Evolutionary conservation across 2,329 filamentous ascomycete species (phyloP).

Genomic region (Fusarium subtropicale): DNA sequence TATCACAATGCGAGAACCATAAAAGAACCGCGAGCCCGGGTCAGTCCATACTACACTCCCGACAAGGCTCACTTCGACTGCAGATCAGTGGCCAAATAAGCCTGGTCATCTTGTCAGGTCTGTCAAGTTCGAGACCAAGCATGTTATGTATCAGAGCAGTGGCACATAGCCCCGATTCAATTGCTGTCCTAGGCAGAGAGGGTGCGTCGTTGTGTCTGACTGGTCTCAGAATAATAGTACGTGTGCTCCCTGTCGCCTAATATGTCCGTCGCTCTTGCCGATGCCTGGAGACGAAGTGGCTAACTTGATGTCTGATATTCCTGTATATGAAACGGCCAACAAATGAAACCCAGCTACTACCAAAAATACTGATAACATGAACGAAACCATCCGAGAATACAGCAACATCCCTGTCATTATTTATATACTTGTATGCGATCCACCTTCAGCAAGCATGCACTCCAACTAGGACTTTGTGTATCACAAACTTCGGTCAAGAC

Average conservation of each 20-base stretch:
- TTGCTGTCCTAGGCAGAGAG: constrained; percentile 9
- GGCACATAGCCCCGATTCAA: constrained; percentile 7
- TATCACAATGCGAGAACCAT: neutral
- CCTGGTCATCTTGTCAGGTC: constrained; percentile 24
- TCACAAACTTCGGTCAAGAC: constrained; percentile 17
- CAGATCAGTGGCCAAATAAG: constrained; percentile 9
- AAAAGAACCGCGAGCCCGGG: neutral
- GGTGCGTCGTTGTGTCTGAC: constrained; percentile 4
- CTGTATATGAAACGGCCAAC: constrained; percentile 5
- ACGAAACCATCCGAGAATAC: constrained; percentile 14
- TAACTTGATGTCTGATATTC: neutral
- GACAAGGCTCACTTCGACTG: constrained; percentile 4
- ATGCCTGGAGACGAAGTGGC: neutral
- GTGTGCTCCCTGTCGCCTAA: constrained; percentile 25
- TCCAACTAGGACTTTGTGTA: constrained; percentile 23
- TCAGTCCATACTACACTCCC: constrained; percentile 3
- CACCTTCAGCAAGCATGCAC: constrained; percentile 20
- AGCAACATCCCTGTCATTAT: constrained; percentile 10
- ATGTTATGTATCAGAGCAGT: neutral
- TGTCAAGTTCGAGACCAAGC: constrained; percentile 7
- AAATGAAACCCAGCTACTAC: constrained; percentile 3
- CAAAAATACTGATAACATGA: constrained; percentile 8
- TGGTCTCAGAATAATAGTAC: constrained; percentile 15
- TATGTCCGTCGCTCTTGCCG: neutral
- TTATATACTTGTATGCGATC: constrained; percentile 22